These are phyloP conservation scores for Rhizoclosmatium sp. DNA, from an alignment of 192 early-diverging fungal genomes.

Conservation along the genomic window DNA sequence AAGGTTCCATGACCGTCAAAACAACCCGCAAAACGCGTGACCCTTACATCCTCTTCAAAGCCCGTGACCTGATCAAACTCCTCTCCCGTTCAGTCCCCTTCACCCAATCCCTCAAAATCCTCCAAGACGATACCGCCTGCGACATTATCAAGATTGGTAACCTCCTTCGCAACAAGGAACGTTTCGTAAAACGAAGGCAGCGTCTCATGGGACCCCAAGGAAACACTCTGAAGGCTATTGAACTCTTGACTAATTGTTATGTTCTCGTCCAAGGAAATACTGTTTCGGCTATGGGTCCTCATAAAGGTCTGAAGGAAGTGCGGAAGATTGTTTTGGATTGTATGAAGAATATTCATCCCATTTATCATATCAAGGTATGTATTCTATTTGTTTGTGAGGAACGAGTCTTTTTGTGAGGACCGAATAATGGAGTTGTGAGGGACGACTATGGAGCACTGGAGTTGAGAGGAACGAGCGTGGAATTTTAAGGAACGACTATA, in stretches of 20 bases:
- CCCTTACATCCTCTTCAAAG: slow-evolving; percentile 93
- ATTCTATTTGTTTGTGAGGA: background rate
- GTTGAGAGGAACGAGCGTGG: too few species aligned
- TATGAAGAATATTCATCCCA: slow-evolving; percentile 98
- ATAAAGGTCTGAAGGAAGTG: slow-evolving; percentile 86
- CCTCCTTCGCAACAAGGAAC: slow-evolving; percentile 93
- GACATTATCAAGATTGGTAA: slow-evolving; percentile 99
- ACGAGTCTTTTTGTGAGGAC: background rate
- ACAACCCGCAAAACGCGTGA: slow-evolving; percentile 96
- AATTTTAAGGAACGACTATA: too few species aligned
- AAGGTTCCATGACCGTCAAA: slow-evolving; percentile 97
- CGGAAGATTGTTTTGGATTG: slow-evolving; percentile 94
- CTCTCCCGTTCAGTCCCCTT: slow-evolving; percentile 93
- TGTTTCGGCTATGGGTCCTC: slow-evolving; percentile 91
- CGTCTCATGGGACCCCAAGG: slow-evolving; percentile 84
- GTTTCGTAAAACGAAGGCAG: slow-evolving; percentile 96
- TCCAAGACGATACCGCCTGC: slow-evolving; percentile 91
- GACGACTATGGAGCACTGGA: too few species aligned
- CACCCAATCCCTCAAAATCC: slow-evolving; percentile 85
- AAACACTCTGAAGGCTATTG: slow-evolving; percentile 74
- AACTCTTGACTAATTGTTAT: slow-evolving; percentile 94
- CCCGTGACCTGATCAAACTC: slow-evolving; percentile 94
- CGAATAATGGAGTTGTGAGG: too few species aligned
- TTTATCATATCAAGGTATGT: slow-evolving; percentile 94
- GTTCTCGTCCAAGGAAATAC: slow-evolving; percentile 99